These are phyloP conservation scores for Galeopsis tetrahit DNA, from an alignment of 257 asterid species.

Conservation along the genomic window DNA sequence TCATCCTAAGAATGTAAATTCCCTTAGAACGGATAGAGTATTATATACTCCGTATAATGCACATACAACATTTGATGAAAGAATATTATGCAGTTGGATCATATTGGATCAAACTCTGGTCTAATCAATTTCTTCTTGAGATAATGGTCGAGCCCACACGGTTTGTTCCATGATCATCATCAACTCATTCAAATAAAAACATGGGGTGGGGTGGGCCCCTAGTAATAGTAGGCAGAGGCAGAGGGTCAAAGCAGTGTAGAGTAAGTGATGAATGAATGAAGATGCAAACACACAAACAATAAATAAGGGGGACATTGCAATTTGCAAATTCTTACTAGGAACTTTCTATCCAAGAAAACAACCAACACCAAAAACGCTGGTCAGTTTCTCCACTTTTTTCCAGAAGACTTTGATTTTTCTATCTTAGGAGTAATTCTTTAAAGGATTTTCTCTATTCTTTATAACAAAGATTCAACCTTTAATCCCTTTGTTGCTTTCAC, in stretches of 20 bases:
- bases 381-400: conserved; percentile 19
- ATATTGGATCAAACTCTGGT: not conserved
- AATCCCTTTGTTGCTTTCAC: conserved; percentile 36
- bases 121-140: not conserved
- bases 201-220: conserved; percentile 16
- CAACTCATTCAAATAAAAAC: not conserved
- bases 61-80: too few relatives aligned
- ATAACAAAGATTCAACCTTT: conserved; percentile 21
- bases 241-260: not conserved
- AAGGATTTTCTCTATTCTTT: not conserved
- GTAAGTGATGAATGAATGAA: not conserved
- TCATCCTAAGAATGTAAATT: too few relatives aligned
- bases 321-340: not conserved
- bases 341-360: conserved; percentile 3
- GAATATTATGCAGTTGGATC: too few relatives aligned
- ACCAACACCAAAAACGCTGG: not conserved
- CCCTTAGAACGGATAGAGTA: too few relatives aligned
- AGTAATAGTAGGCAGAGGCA: not conserved
- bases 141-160: not conserved
- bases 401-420: conserved; percentile 27
- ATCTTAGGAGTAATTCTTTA: not conserved
- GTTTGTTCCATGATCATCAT: conserved; percentile 3
- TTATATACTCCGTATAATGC: too few relatives aligned
- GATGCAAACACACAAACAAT: conserved; percentile 18
- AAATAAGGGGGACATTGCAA: conserved; percentile 3